Conservation (phyloP, 2,329 filamentous ascomycete species). For the Calonectria pauciramosa region DNA sequence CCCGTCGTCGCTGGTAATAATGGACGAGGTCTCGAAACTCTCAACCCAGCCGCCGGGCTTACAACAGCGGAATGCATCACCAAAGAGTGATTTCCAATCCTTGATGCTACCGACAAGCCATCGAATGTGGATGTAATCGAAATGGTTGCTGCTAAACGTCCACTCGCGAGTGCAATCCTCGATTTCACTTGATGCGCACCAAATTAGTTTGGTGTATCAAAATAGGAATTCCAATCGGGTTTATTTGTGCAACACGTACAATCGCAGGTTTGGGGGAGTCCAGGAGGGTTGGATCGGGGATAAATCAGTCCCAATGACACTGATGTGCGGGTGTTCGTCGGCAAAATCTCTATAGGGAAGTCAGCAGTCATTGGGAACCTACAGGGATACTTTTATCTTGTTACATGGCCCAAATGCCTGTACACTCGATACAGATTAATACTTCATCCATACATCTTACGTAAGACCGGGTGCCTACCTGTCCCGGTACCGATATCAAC, state of each 20-base stretch:
- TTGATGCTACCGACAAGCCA: conserved; percentile 29
- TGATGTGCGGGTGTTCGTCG: conserved; percentile 11
- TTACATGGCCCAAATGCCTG: conserved; percentile 16
- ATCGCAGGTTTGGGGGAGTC: conserved; percentile 16
- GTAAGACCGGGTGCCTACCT: not conserved
- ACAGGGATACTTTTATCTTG: not conserved
- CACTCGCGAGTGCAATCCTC: conserved; percentile 30
- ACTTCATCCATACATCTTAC: too few relatives aligned
- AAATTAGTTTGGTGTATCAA: not conserved
- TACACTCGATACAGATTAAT: not conserved
- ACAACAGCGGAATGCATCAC: conserved; percentile 19
- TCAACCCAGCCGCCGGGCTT: conserved; percentile 28
- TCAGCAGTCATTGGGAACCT: not conserved
- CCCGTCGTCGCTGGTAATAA: conserved; percentile 24
- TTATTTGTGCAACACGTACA: not conserved
- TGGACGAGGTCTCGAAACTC: conserved; percentile 23
- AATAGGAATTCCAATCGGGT: not conserved
- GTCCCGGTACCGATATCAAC: conserved; percentile 17
- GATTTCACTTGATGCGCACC: conserved; percentile 8
- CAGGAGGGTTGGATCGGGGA: conserved; percentile 28
- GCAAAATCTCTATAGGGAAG: conserved; percentile 19
- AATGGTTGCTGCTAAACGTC: conserved; percentile 16
- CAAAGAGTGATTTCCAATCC: conserved; percentile 23
- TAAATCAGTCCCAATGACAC: conserved; percentile 27
- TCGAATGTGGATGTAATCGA: conserved; percentile 30